These are phyloP conservation scores for Mayamaea pseudoterrestris DNA, from an alignment of 108 stramenopile genomes.

Conservation along the genomic window DNA sequence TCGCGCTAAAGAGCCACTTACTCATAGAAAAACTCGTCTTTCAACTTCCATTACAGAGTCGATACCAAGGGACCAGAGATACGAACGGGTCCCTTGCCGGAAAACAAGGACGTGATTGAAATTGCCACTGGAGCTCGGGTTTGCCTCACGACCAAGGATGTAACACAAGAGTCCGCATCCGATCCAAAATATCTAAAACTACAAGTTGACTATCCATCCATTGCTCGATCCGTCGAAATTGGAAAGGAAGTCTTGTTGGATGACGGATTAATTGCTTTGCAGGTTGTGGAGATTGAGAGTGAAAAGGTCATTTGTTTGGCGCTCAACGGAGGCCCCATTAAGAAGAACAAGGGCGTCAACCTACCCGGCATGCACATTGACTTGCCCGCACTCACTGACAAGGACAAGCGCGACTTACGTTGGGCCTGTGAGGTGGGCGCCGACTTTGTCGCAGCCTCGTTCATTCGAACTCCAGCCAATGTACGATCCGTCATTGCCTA, in stretches of 20 bases:
- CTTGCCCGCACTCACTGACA: slow-evolving; percentile 77
- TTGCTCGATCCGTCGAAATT: slow-evolving; percentile 40
- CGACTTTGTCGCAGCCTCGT: slow-evolving; percentile 87
- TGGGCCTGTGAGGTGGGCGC: slow-evolving; percentile 83
- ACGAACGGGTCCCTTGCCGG: slow-evolving; percentile 80
- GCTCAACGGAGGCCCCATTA: slow-evolving; percentile 70
- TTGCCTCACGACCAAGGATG: slow-evolving; percentile 42
- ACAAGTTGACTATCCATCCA: slow-evolving; percentile 65
- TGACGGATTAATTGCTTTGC: slow-evolving; percentile 88
- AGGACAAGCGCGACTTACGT: slow-evolving; percentile 77
- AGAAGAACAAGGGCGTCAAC: slow-evolving; percentile 94
- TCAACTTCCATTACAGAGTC: too few relatives aligned
- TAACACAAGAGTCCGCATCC: slow-evolving; percentile 46
- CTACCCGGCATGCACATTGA: slow-evolving; percentile 88
- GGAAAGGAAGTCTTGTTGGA: slow-evolving; percentile 91
- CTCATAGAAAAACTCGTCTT: too few relatives aligned
- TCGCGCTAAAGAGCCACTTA: too few relatives aligned
- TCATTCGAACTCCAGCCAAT: slow-evolving; percentile 74
- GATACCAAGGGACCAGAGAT: slow-evolving; percentile 95
- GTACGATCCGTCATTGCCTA: slow-evolving; percentile 72
- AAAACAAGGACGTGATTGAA: slow-evolving; percentile 40
- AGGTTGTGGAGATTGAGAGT: slow-evolving; percentile 55
- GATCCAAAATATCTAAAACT: too few relatives aligned
- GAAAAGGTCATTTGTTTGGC: slow-evolving; percentile 47
- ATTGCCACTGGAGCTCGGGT: slow-evolving; percentile 45